phyloP scores from a whole-genome alignment of 2,329 filamentous ascomycete genomes.

The Chrysoporthe deuterocubensis region DNA sequence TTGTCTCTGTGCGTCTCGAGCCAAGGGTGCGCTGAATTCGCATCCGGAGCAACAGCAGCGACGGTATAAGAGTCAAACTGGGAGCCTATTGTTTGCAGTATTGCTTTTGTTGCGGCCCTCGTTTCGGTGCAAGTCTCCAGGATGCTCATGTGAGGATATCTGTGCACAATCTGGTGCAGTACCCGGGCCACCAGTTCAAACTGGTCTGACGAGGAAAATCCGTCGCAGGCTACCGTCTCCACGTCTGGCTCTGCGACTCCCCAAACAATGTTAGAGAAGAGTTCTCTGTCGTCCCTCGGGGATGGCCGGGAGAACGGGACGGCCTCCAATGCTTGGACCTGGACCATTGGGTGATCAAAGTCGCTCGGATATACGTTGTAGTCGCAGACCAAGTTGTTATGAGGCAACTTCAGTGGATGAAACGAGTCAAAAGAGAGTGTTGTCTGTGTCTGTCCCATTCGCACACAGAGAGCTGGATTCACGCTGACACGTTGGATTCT shows the following conservation, averaged over 20 bases:
- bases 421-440: neutral
- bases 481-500: neutral
- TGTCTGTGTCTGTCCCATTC: neutral
- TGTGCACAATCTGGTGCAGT: constrained; percentile 38
- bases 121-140: constrained; percentile 43
- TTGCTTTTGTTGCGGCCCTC: constrained; percentile 35
- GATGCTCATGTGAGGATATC: constrained; percentile 37
- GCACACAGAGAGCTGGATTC: neutral
- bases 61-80: constrained; percentile 1
- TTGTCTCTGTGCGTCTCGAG: neutral
- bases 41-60: neutral
- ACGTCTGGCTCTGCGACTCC: constrained; percentile 2
- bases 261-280: neutral
- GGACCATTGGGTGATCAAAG: neutral
- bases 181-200: no score
- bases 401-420: neutral
- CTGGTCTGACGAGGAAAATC: no score
- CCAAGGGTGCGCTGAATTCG: neutral
- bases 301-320: neutral
- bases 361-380: neutral
- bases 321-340: neutral
- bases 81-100: neutral
- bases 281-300: neutral
- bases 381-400: neutral
- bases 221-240: neutral